Evolutionary conservation across 1,284 basidiomycete genomes (phyloP).

Genomic region (Hymenochaete sp.): DNA sequence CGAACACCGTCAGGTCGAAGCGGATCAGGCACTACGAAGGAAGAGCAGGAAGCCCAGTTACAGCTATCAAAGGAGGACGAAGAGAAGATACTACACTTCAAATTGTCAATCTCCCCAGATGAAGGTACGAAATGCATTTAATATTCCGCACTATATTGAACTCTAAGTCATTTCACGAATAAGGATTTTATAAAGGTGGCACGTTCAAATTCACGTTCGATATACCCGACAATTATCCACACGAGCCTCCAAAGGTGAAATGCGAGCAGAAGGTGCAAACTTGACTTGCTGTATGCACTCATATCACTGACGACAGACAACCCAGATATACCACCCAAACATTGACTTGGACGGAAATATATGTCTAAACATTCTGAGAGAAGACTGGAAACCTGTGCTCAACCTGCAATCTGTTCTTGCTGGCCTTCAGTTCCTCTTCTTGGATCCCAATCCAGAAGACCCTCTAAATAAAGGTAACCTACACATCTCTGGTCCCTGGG

Average conservation of each 20-base stretch:
- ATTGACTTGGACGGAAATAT: constrained; percentile 97
- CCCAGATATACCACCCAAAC: constrained; percentile 98
- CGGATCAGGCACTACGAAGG: too few species aligned
- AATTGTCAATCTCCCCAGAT: constrained; percentile 90
- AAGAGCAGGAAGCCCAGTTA: too few species aligned
- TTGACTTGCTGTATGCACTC: constrained; percentile 4
- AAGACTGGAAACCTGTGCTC: constrained; percentile 99
- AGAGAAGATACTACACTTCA: constrained; percentile 88
- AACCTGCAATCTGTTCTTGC: constrained; percentile 98
- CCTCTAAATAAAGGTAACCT: constrained; percentile 92
- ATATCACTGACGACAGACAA: not conserved
- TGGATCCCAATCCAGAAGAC: constrained; percentile 98
- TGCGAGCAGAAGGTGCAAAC: constrained; percentile 84
- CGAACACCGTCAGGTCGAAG: too few species aligned
- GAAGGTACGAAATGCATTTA: constrained; percentile 54
- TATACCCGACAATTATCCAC: constrained; percentile 97
- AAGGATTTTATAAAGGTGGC: constrained; percentile 98
- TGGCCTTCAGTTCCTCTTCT: constrained; percentile 94
- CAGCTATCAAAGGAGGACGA: constrained; percentile 84
- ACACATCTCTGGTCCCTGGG: constrained; percentile 1
- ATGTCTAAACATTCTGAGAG: constrained; percentile 93
- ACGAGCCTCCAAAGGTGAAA: constrained; percentile 98
- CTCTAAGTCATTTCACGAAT: constrained; percentile 8
- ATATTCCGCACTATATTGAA: not conserved
- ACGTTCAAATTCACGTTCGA: constrained; percentile 89